Evolutionary conservation across 2,329 filamentous ascomycete species (phyloP).

Genomic region (Aspergillus fumigatus): DNA sequence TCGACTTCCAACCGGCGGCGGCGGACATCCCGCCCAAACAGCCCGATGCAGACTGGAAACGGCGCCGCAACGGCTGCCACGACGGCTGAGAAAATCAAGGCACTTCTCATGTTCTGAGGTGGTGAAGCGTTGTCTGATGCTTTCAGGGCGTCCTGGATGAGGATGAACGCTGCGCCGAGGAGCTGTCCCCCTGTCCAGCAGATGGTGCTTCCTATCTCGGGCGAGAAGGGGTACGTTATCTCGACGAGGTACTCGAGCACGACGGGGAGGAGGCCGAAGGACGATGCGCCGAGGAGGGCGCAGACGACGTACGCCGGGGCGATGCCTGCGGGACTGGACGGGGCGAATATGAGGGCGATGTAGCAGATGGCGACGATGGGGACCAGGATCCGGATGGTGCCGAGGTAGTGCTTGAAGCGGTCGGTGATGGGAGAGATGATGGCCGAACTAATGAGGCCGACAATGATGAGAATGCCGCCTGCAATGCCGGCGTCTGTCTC

Average conservation of each 20-base stretch:
- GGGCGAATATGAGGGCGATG: constrained; percentile 77
- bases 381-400: constrained; percentile 67
- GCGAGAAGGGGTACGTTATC: constrained; percentile 78
- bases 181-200: constrained; percentile 86
- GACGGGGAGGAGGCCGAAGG: constrained; percentile 76
- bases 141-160: constrained; percentile 71
- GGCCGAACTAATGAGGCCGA: constrained; percentile 74
- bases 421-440: constrained; percentile 78
- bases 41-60: constrained; percentile 63
- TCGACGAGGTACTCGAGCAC: constrained; percentile 84
- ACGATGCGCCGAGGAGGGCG: constrained; percentile 70
- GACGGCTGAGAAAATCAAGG: constrained; percentile 75
- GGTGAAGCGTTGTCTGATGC: constrained; percentile 50
- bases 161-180: constrained; percentile 76
- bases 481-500: constrained; percentile 85
- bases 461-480: constrained; percentile 82
- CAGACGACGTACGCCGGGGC: constrained; percentile 67
- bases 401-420: constrained; percentile 72
- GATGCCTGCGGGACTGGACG: constrained; percentile 48
- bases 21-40: constrained; percentile 57
- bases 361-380: constrained; percentile 71
- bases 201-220: constrained; percentile 77
- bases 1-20: constrained; percentile 40
- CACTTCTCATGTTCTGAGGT: constrained; percentile 66
- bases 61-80: constrained; percentile 62